Base-by-base conservation (phyloP, 305 asterid genomes). In the Fraxinus velutina region DNA sequence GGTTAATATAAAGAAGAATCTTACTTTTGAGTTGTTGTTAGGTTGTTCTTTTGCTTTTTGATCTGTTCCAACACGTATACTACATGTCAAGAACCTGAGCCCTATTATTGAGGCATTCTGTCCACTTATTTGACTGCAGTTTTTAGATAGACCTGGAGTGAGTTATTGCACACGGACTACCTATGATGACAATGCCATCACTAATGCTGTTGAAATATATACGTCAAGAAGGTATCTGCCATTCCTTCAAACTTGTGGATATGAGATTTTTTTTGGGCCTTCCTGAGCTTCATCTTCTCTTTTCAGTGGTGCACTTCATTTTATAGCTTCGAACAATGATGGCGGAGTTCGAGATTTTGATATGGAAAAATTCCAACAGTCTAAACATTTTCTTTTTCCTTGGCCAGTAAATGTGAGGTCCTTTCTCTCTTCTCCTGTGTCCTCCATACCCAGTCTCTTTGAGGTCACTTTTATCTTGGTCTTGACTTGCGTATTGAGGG, bases 401-500 rank as follows among this genome's bases (percentile, higher is more conserved):
- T 95, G 99, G 98, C 98, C 97, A n/a, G 97, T 95, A 72, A 95
- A 95, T 87, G 99, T 94, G 88, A 89, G 97, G 78, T 0, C 66
- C 60, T 37, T 22, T 81, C 70, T 73, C 74, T 71, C 6, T 30
- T 24, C 30, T 66, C 71, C 27, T 64, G 27, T 60, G 13, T 21
- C 13, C 71, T 21, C 71, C 30, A 60, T 60, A 60, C 71, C 19
- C 7, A 27, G 17, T 64, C 44, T 78, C 2, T 55, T 10, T 77
- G 15, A 75, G 57, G 80, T 22, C 42, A 64, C 72, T 22, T 22
- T 9, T 24, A 10, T 64, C 72, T 64, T 64, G 72, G 72, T 24
- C 34, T 64, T 22, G 71, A 21, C 71, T 21, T 62, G 71, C 6
- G 15, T 22, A 6, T 62, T 22, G 10, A 62, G 32, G 30, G 71